Conservation (phyloP, 2,329 filamentous ascomycete species). For the Diplodia intermedia region DNA sequence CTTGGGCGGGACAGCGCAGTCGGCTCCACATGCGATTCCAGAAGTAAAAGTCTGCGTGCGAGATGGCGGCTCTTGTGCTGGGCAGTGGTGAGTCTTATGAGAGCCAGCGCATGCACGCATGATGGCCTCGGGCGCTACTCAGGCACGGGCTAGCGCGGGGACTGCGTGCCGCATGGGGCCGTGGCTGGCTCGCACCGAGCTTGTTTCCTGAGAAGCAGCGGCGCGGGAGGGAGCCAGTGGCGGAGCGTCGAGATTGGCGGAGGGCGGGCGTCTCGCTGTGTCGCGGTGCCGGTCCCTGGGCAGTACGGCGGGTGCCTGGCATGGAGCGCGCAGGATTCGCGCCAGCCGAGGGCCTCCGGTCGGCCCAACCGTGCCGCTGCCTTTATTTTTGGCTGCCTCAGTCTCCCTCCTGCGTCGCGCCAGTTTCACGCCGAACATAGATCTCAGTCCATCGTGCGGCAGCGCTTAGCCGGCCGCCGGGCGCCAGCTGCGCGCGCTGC, state of each 20-base stretch:
- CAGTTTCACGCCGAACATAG: slow-evolving; percentile 5
- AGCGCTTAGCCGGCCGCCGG: not conserved
- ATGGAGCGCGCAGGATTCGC: not conserved
- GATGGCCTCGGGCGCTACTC: slow-evolving; percentile 24
- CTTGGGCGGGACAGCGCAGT: slow-evolving; percentile 11
- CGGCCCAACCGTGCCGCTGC: not conserved
- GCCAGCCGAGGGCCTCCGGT: not conserved
- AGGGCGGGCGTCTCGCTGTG: slow-evolving; percentile 7
- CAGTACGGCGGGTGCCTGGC: slow-evolving; percentile 9
- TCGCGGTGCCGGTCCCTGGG: not conserved
- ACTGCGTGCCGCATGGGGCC: slow-evolving; percentile 11
- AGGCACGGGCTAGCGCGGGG: slow-evolving; percentile 25
- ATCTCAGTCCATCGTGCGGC: not conserved
- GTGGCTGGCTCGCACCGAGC: slow-evolving; percentile 22
- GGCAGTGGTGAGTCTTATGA: not conserved
- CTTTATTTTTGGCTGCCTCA: slow-evolving; percentile 20
- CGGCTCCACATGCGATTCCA: slow-evolving; percentile 6
- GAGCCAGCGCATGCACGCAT: slow-evolving; percentile 17
- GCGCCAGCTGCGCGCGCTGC: not conserved
- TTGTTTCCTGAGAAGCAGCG: slow-evolving; percentile 19
- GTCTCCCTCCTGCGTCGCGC: not conserved
- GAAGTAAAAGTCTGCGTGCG: slow-evolving; percentile 6
- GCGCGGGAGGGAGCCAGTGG: slow-evolving; percentile 5
- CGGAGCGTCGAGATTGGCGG: slow-evolving; percentile 22
- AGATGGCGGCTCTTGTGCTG: not conserved